phyloP scores from a whole-genome alignment of 2,329 filamentous ascomycete genomes.

The Ploettnerulaceae sp. region DNA sequence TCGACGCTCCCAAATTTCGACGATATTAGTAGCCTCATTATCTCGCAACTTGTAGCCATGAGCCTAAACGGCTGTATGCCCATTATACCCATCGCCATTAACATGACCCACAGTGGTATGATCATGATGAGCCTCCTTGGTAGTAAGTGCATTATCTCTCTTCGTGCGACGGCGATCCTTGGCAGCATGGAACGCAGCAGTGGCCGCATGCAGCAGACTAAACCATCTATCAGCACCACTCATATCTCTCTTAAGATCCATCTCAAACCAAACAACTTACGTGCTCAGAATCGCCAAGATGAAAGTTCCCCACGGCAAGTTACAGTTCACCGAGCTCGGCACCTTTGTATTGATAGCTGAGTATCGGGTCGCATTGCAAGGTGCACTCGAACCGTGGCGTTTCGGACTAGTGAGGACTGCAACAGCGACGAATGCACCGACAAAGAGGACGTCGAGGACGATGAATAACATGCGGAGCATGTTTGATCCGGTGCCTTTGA shows the following conservation, averaged over 20 bases:
- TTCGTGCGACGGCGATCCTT: slow-evolving; percentile 15
- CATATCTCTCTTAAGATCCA: not conserved
- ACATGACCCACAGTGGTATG: not conserved
- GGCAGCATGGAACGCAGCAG: slow-evolving; percentile 39
- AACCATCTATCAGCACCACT: not conserved
- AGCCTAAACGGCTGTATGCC: not conserved
- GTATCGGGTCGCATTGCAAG: slow-evolving; percentile 29
- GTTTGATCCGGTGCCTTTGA: slow-evolving; percentile 32
- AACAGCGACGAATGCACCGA: slow-evolving; percentile 42
- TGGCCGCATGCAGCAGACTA: slow-evolving; percentile 40
- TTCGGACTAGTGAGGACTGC: slow-evolving; percentile 38
- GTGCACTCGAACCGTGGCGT: slow-evolving; percentile 34
- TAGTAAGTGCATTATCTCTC: not conserved
- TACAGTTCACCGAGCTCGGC: slow-evolving; percentile 32
- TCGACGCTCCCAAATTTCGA: too few relatives aligned
- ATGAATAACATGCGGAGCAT: slow-evolving; percentile 39
- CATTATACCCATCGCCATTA: not conserved
- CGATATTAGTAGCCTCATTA: too few relatives aligned
- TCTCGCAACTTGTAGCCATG: too few relatives aligned
- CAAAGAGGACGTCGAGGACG: slow-evolving; percentile 37
- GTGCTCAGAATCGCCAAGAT: slow-evolving; percentile 42
- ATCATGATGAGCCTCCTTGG: slow-evolving; percentile 4
- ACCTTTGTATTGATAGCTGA: slow-evolving; percentile 21
- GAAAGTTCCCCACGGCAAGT: slow-evolving; percentile 41
- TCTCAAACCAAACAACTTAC: slow-evolving; percentile 32